Conservation (phyloP, 1,139 yeast genomes). For the Williopsis jadinii region DNA sequence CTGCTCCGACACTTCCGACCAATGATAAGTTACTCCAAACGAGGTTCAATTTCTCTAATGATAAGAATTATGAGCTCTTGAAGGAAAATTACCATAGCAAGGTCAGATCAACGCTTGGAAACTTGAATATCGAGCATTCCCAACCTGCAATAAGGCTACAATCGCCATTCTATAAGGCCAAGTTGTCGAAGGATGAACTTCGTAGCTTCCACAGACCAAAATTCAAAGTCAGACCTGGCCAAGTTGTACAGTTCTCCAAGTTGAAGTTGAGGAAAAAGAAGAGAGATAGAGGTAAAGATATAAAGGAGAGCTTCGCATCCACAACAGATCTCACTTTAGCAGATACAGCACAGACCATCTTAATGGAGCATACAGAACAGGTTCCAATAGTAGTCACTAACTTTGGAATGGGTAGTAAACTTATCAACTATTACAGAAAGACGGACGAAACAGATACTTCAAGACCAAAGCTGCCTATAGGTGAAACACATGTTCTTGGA, state of each 20-base stretch:
- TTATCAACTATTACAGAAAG: slow-evolving; percentile 89
- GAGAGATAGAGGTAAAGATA: slow-evolving; percentile 80
- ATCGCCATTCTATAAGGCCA: slow-evolving; percentile 86
- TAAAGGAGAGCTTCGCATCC: slow-evolving; percentile 62
- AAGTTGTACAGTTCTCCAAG: slow-evolving; percentile 68
- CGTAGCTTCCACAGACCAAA: slow-evolving; percentile 78
- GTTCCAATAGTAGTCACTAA: slow-evolving; percentile 76
- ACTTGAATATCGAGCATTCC: slow-evolving; percentile 85
- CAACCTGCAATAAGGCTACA: slow-evolving; percentile 83
- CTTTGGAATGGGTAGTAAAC: slow-evolving; percentile 93
- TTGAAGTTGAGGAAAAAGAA: slow-evolving; percentile 78
- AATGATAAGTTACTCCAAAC: slow-evolving; percentile 41
- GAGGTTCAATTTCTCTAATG: slow-evolving; percentile 82
- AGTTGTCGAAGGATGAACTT: slow-evolving; percentile 57
- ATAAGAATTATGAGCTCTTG: slow-evolving; percentile 73
- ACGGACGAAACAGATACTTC: slow-evolving; percentile 72
- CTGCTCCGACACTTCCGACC: slow-evolving; percentile 38
- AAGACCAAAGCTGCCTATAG: slow-evolving; percentile 83
- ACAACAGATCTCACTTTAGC: slow-evolving; percentile 77
- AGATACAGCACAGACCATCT: slow-evolving; percentile 71
- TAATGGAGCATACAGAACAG: slow-evolving; percentile 89
- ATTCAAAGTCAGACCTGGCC: slow-evolving; percentile 72
- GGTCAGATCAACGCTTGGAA: slow-evolving; percentile 89
- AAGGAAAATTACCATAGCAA: slow-evolving; percentile 86
- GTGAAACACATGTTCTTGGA: slow-evolving; percentile 94